These are phyloP conservation scores for Ehretia macrophylla DNA, from an alignment of 257 asterid genomes.

Conservation along the genomic window DNA sequence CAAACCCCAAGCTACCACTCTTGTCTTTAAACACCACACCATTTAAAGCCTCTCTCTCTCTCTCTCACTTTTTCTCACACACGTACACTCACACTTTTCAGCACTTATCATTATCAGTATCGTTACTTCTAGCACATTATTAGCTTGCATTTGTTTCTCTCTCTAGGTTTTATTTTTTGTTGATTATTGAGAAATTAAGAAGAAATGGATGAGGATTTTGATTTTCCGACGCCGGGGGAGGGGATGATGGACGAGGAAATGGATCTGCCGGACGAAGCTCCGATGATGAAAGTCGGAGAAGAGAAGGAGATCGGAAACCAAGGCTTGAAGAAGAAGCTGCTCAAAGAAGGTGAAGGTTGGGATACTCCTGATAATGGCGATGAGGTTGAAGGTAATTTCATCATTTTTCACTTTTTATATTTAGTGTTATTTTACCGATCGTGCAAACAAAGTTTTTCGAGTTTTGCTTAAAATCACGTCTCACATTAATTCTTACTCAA, in stretches of 20 bases:
- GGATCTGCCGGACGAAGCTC: slow-evolving; percentile 35
- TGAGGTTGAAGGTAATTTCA: slow-evolving; percentile 40
- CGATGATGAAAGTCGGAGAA: slow-evolving; percentile 37
- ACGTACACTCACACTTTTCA: too few species aligned
- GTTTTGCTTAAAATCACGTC: too few species aligned
- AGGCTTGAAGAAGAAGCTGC: slow-evolving; percentile 53
- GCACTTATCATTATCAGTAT: too few species aligned
- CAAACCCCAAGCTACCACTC: slow-evolving; percentile 5
- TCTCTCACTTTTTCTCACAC: background rate
- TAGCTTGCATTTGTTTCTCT: background rate
- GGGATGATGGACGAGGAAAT: slow-evolving; percentile 36
- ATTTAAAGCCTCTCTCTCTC: background rate
- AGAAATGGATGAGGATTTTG: slow-evolving; percentile 39
- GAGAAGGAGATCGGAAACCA: slow-evolving; percentile 49
- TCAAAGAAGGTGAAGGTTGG: slow-evolving; percentile 47
- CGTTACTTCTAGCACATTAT: too few species aligned
- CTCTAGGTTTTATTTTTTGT: background rate
- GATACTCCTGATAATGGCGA: slow-evolving; percentile 52
- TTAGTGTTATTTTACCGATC: background rate
- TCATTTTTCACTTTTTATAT: too few species aligned
- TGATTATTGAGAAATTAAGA: too few species aligned
- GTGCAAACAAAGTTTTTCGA: background rate
- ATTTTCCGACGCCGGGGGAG: slow-evolving; percentile 28
- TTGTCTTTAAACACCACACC: background rate
- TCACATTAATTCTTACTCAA: too few species aligned